Base-by-base conservation (phyloP, 257 asterid genomes). In the Vinca minor region DNA sequence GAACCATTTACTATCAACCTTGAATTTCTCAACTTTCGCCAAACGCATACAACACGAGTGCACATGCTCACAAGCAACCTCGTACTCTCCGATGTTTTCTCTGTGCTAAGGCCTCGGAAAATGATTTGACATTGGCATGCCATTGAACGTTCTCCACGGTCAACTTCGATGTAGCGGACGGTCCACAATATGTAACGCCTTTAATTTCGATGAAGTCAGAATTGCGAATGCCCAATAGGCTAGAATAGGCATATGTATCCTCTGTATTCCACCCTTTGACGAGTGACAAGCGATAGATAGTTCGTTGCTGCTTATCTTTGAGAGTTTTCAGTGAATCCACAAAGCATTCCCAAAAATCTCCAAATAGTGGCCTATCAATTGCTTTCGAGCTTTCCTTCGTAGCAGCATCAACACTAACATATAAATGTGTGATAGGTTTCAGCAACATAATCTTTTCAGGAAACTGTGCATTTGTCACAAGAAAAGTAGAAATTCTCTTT, bases 251-350 rank as follows among this genome's bases (percentile, higher is more conserved):
- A 69, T 92, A 97, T 54, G 89, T 2, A 10, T 93, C 98, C 79
- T 89, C 97, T n/a, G 88, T 78, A 63, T 93, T 93, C 98, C 98
- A 93, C 73, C 98, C 96, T 81, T 93, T 93, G 44, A 93, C 98
- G 29, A 93, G 80, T 29, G 97, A 89, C 77, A 93, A 75, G 62
- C 98, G 96, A 61, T 93, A 93, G 60, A 93, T 97, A 31, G 97
- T 93, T 63, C 98, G 84, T 59, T 93, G 97, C 65, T 87, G 83
- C 85, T 89, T 93, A 48, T 93, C 97, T 69, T 59, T 84, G 26
- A 93, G 89, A 68, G 96, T 84, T 84, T 80, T 87, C 86, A 93
- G 64, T 41, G 98, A 93, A 75, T 87, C 96, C 28, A 79, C 74
- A 76, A 93, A 93, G 63, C 98, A 87, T 82, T 93, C 98, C 98